Percentiles rank a stretch among this genome's conserved stretches.
Conservation (phyloP, 208 protist genomes). For the Leptomonas pyrrhocoris region DNA sequence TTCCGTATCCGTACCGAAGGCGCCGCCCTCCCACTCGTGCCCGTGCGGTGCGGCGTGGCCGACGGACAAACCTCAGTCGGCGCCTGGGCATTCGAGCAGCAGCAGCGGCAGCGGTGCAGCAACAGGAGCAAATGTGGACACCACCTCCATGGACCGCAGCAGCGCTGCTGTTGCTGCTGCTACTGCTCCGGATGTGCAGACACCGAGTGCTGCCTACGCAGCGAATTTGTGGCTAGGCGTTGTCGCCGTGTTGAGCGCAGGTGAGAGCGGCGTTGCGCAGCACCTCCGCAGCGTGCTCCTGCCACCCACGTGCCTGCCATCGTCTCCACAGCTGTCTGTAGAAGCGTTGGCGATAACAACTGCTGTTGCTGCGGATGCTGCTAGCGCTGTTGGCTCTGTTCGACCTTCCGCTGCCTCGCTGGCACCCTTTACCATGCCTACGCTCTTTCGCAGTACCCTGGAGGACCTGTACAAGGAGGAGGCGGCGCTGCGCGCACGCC, state of each 20-base stretch:
- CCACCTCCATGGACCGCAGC: no score
- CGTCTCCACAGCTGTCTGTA: neutral
- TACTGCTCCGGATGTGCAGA: no score
- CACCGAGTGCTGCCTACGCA: neutral
- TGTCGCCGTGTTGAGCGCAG: slow-evolving; percentile 23
- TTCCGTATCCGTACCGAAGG: neutral
- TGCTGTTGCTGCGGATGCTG: neutral
- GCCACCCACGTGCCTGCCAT: neutral
- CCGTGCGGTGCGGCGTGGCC: neutral
- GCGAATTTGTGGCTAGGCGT: slow-evolving; percentile 27
- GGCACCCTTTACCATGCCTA: slow-evolving; percentile 31
- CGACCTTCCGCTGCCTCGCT: slow-evolving; percentile 14
- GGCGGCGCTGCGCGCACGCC: neutral
- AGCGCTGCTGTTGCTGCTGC: no score
- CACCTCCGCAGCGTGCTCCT: slow-evolving; percentile 39
- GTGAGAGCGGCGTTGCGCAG: slow-evolving; percentile 34
- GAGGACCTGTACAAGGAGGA: slow-evolving; percentile 31
- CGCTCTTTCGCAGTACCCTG: slow-evolving; percentile 25
- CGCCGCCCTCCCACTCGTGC: neutral
- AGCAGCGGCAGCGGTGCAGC: no score
- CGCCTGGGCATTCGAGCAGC: no score
- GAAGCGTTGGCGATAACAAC: neutral
- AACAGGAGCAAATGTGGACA: no score
- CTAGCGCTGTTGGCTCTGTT: neutral
- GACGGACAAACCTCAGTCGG: no score